phyloP scores from a whole-genome alignment of 2,329 filamentous ascomycete species.

The Grosmannia penicillata region DNA sequence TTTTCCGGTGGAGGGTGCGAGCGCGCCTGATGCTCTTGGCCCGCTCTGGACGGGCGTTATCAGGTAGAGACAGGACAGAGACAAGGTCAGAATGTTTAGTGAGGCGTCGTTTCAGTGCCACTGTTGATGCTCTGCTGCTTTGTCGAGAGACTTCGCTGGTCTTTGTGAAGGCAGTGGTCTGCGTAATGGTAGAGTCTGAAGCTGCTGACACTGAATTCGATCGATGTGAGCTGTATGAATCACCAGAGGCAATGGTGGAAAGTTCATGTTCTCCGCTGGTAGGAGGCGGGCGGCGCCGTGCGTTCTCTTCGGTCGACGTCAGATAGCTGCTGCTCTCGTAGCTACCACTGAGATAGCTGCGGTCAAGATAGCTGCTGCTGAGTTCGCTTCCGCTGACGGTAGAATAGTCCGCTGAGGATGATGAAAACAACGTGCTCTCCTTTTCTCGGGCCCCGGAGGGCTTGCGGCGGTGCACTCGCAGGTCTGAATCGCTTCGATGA shows the following conservation, averaged over 20 bases:
- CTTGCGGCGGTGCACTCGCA: constrained; percentile 13
- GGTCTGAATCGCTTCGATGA: constrained; percentile 11
- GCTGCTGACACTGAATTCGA: constrained; percentile 36
- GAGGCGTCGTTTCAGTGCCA: constrained; percentile 55
- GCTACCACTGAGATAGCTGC: constrained; percentile 10
- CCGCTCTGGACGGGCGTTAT: constrained; percentile 40
- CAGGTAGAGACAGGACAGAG: constrained; percentile 70
- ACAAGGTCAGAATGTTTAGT: constrained; percentile 91
- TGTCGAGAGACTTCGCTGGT: constrained; percentile 29
- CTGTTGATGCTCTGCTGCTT: constrained; percentile 27
- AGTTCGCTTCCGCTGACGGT: constrained; percentile 9
- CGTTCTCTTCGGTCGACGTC: constrained; percentile 2
- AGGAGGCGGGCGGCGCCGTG: constrained; percentile 27
- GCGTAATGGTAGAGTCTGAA: constrained; percentile 37
- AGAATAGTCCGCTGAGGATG: constrained; percentile 10
- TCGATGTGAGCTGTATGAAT: constrained; percentile 26
- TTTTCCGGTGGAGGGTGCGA: constrained; percentile 62
- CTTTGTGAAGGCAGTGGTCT: constrained; percentile 33
- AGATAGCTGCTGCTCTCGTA: constrained; percentile 8
- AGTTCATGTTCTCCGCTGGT: constrained; percentile 40
- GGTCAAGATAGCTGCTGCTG: constrained; percentile 8
- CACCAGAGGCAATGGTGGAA: constrained; percentile 42
- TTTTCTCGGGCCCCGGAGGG: constrained; percentile 18
- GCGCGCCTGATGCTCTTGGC: constrained; percentile 60
- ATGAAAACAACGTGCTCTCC: constrained; percentile 14